A percentile compares a stretch with the other conserved stretches of the same genome.
phyloP scores from a whole-genome alignment of 2,329 filamentous ascomycete genomes.

The Conoideocrella luteorostrata region DNA sequence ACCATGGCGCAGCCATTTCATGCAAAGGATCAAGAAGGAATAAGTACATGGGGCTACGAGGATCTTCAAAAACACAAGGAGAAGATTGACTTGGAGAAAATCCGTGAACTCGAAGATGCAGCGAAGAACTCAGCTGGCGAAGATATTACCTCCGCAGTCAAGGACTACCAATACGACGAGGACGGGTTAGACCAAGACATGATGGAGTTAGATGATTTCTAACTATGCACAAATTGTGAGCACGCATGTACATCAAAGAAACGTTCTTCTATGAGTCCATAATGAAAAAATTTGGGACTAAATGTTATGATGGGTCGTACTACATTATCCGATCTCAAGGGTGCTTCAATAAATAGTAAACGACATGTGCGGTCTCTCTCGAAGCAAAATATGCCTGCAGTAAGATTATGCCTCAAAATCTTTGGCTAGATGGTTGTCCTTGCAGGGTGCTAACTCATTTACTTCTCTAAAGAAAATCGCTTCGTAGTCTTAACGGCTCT shows the following conservation, averaged over 20 bases:
- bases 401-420: too few relatives aligned
- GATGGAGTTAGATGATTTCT: conserved; percentile 44
- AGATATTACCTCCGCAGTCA: conserved; percentile 10
- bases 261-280: too few relatives aligned
- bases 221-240: background rate
- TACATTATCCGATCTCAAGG: too few relatives aligned
- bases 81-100: conserved; percentile 63
- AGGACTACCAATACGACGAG: conserved; percentile 48
- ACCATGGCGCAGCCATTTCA: conserved; percentile 90
- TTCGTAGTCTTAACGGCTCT: conserved; percentile 50
- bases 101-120: conserved; percentile 51
- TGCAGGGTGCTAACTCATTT: too few relatives aligned
- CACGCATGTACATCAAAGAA: too few relatives aligned
- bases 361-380: too few relatives aligned
- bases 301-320: too few relatives aligned
- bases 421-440: too few relatives aligned
- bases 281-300: too few relatives aligned
- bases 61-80: conserved; percentile 75
- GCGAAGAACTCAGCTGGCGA: conserved; percentile 20
- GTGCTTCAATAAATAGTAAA: too few relatives aligned
- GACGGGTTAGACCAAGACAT: conserved; percentile 48
- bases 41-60: conserved; percentile 82
- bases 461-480: conserved; percentile 19
- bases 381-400: too few relatives aligned
- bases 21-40: conserved; percentile 77